A percentile compares a stretch with the other conserved stretches of the same genome.
These are phyloP conservation scores for Trichoderma reesei DNA, from an alignment of 495 filamentous ascomycete species.

Conservation along the genomic window DNA sequence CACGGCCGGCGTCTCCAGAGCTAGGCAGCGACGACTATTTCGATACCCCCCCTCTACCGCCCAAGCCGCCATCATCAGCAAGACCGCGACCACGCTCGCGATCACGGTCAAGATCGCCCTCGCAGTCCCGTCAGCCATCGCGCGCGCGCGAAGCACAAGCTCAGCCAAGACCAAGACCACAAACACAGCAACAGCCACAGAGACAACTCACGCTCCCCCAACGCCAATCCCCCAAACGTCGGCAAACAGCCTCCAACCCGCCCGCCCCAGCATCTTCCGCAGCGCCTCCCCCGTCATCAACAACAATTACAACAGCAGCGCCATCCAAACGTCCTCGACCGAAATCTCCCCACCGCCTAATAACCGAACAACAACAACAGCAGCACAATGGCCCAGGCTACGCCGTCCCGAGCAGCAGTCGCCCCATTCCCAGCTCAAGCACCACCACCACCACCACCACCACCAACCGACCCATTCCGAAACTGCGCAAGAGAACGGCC, in stretches of 20 bases:
- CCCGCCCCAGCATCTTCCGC: neutral
- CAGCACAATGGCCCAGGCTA: neutral
- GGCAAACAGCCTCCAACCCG: neutral
- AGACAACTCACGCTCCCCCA: neutral
- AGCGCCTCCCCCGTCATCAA: neutral
- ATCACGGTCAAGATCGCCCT: neutral
- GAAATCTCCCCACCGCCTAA: neutral
- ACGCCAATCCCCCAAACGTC: neutral
- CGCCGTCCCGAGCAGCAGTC: neutral
- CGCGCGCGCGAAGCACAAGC: neutral
- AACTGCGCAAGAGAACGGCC: neutral
- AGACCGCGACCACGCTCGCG: neutral
- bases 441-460: no score
- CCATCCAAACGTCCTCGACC: neutral
- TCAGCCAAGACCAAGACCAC: neutral
- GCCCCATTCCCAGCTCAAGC: neutral
- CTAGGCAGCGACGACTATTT: neutral
- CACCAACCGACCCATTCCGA: neutral
- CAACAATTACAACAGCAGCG: neutral
- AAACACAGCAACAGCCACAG: neutral
- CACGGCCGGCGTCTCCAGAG: neutral
- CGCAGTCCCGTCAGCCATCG: neutral
- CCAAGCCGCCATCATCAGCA: neutral
- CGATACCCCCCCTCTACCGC: neutral
- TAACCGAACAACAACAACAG: neutral